Conservation (phyloP, 139 green algal species). For the Volvox africanus region DNA sequence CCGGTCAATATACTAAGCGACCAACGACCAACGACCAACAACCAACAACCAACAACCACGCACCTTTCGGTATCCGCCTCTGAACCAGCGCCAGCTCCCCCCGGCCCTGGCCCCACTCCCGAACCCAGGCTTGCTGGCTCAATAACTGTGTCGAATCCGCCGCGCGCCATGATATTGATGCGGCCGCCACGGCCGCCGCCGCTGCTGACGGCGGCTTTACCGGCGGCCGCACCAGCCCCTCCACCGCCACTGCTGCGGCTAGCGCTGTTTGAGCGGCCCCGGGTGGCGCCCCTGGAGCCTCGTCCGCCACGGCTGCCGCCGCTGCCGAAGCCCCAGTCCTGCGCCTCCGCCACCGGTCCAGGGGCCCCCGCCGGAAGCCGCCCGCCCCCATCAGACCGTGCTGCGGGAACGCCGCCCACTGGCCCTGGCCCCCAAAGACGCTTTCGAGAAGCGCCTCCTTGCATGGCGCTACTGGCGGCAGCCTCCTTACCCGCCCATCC, state of each 20-base stretch:
- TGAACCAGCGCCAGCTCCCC: too few relatives aligned
- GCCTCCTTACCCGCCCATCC: too few relatives aligned
- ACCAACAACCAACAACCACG: too few relatives aligned
- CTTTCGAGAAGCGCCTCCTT: too few relatives aligned
- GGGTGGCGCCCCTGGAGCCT: neutral
- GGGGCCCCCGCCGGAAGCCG: neutral
- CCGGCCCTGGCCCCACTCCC: too few relatives aligned
- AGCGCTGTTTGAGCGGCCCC: neutral
- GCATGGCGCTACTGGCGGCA: too few relatives aligned
- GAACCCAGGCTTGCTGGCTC: too few relatives aligned
- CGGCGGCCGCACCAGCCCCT: neutral
- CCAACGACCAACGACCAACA: too few relatives aligned
- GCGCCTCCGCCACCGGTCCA: slow-evolving; percentile 1
- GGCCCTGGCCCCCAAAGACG: neutral
- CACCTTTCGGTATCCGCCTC: too few relatives aligned
- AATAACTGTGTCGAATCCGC: neutral
- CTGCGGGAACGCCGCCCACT: neutral
- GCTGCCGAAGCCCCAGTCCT: slow-evolving; percentile 5
- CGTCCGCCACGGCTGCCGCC: neutral
- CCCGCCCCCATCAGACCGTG: neutral
- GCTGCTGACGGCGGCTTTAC: neutral
- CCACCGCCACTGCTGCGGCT: neutral
- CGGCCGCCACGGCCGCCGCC: neutral
- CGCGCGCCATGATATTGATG: neutral
- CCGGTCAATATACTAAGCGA: too few relatives aligned